Conservation (phyloP, 2,329 filamentous ascomycete genomes). For the Colletotrichum sp. region DNA sequence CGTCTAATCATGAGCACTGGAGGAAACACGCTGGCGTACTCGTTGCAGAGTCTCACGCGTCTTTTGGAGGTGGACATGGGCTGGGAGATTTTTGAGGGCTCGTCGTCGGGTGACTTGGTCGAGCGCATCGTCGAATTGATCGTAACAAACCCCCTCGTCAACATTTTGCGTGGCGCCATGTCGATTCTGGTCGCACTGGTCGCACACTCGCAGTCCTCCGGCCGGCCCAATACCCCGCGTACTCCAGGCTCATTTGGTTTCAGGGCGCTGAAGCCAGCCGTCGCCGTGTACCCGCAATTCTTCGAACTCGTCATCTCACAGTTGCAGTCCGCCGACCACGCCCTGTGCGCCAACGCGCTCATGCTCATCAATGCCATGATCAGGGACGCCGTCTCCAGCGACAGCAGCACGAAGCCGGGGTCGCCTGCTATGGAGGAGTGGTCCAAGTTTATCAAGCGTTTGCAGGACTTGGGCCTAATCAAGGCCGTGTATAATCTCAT, state of each 20-base stretch:
- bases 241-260: slow-evolving; percentile 79
- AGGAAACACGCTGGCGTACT: slow-evolving; percentile 95
- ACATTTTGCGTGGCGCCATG: slow-evolving; percentile 96
- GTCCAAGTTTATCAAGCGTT: slow-evolving; percentile 91
- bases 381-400: slow-evolving; percentile 84
- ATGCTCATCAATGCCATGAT: slow-evolving; percentile 96
- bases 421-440: slow-evolving; percentile 70
- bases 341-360: slow-evolving; percentile 91
- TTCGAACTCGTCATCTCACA: slow-evolving; percentile 92
- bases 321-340: slow-evolving; percentile 92
- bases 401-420: slow-evolving; percentile 46
- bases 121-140: slow-evolving; percentile 88
- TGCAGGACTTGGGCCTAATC: slow-evolving; percentile 93
- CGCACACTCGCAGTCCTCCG: slow-evolving; percentile 74
- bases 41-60: slow-evolving; percentile 85
- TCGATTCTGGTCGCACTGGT: slow-evolving; percentile 94
- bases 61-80: slow-evolving; percentile 96
- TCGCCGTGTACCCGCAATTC: slow-evolving; percentile 91
- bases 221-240: slow-evolving; percentile 35
- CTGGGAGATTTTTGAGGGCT: slow-evolving; percentile 83
- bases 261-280: slow-evolving; percentile 87
- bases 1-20: slow-evolving; percentile 83
- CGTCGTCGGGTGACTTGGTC: slow-evolving; percentile 68
- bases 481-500: slow-evolving; percentile 91
- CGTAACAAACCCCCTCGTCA: slow-evolving; percentile 93